Conservation (phyloP, 2,329 filamentous ascomycete genomes). For the Colletotrichum eremochloae region DNA sequence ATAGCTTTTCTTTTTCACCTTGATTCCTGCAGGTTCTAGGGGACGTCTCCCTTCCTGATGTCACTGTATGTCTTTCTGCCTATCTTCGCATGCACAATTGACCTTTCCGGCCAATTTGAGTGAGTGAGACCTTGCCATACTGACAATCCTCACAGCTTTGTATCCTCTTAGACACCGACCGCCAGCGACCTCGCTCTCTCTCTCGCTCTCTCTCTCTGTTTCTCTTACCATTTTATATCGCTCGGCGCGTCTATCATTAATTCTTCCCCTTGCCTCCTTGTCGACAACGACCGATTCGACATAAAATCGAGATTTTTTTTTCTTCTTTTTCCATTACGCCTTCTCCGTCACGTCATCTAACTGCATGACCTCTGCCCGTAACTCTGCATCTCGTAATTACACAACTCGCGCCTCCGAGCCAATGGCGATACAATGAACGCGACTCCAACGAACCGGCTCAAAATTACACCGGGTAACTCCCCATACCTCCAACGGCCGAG, state of each 20-base stretch:
- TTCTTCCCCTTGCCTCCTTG: background rate
- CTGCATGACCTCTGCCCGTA: constrained; percentile 25
- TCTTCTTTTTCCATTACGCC: background rate
- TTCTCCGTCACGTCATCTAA: constrained; percentile 2
- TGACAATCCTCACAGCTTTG: constrained; percentile 35
- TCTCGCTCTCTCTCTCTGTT: constrained; percentile 7
- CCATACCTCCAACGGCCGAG: constrained; percentile 72
- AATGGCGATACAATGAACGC: constrained; percentile 71
- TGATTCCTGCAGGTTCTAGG: constrained; percentile 31
- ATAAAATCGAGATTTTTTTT: background rate
- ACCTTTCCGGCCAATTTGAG: constrained; percentile 23
- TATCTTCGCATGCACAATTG: constrained; percentile 8
- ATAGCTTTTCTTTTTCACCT: constrained; percentile 3
- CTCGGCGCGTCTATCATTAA: constrained; percentile 23
- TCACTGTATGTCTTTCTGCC: constrained; percentile 36
- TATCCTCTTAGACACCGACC: constrained; percentile 24
- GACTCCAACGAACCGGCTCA: constrained; percentile 72
- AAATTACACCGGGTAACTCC: constrained; percentile 82
- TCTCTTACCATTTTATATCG: constrained; percentile 4
- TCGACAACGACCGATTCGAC: background rate
- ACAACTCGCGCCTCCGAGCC: constrained; percentile 48
- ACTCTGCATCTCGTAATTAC: constrained; percentile 15
- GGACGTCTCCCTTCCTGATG: constrained; percentile 29
- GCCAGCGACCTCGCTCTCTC: constrained; percentile 8
- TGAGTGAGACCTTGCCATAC: constrained; percentile 14